These are phyloP conservation scores for Raphanus raphanistrum DNA, from an alignment of 345 rosid species.

Conservation along the genomic window DNA sequence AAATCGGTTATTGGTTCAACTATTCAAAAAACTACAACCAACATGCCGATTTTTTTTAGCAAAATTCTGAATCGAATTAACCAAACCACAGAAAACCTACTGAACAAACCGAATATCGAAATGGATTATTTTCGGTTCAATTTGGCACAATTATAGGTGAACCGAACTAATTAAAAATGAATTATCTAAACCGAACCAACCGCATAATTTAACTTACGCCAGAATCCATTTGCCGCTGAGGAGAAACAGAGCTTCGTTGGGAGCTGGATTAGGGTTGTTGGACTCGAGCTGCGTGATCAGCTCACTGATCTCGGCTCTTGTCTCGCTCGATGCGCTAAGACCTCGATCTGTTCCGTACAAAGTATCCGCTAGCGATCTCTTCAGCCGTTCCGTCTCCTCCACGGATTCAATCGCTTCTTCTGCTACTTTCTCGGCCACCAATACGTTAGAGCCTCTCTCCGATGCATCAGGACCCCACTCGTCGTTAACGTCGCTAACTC, in stretches of 20 bases:
- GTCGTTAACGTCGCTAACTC: slow-evolving; percentile 35
- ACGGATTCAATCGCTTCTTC: slow-evolving; percentile 46
- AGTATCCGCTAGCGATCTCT: slow-evolving; percentile 64
- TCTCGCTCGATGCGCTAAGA: slow-evolving; percentile 68
- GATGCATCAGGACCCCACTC: slow-evolving; percentile 42
- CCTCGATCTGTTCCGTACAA: slow-evolving; percentile 78
- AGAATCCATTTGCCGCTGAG: slow-evolving; percentile 97
- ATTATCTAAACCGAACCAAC: too few relatives aligned
- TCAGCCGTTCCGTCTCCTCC: slow-evolving; percentile 57
- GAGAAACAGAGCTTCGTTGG: slow-evolving; percentile 72
- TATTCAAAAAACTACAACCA: too few relatives aligned
- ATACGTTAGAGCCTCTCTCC: slow-evolving; percentile 32
- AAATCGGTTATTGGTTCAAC: too few relatives aligned
- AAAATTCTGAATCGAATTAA: too few relatives aligned
- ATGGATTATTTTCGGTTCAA: neutral
- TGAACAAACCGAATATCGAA: neutral
- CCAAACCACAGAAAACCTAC: too few relatives aligned
- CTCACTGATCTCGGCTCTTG: slow-evolving; percentile 86
- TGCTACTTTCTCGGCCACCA: slow-evolving; percentile 41
- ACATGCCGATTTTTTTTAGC: too few relatives aligned
- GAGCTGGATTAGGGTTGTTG: slow-evolving; percentile 81
- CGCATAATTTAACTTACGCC: slow-evolving; percentile 51
- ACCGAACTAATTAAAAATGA: neutral
- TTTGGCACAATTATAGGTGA: neutral
- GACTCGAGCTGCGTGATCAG: slow-evolving; percentile 85